A percentile compares a stretch with the other conserved stretches of the same genome.
Evolutionary conservation across 805 yeast genomes (phyloP).

Genomic region (Pichia thaimueangensis): DNA sequence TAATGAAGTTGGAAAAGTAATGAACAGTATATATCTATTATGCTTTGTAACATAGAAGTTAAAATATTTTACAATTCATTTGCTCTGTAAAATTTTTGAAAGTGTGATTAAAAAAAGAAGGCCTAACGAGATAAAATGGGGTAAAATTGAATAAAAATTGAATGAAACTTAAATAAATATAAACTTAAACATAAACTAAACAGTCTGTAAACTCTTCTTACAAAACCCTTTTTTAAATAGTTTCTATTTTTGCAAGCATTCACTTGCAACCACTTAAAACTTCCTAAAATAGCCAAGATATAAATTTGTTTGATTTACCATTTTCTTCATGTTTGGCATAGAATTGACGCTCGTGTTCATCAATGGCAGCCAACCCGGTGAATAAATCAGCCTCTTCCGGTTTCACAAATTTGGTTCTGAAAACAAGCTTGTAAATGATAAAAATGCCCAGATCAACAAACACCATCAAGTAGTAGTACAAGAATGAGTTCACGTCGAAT

Average conservation of each 20-base stretch:
- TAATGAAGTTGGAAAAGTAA: too few relatives aligned
- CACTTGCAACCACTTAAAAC: too few relatives aligned
- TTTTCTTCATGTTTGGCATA: slow-evolving; percentile 15
- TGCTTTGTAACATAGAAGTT: too few relatives aligned
- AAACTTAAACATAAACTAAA: too few relatives aligned
- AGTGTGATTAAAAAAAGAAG: too few relatives aligned
- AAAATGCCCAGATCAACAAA: slow-evolving; percentile 35
- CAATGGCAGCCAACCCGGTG: slow-evolving; percentile 41
- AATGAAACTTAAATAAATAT: too few relatives aligned
- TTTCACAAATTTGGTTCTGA: slow-evolving; percentile 33
- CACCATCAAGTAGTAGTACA: slow-evolving; percentile 38
- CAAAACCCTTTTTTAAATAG: neutral
- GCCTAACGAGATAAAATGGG: too few relatives aligned
- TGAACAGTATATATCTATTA: too few relatives aligned
- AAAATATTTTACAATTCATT: too few relatives aligned
- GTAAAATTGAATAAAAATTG: too few relatives aligned
- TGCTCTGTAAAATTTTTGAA: too few relatives aligned
- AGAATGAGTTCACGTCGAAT: slow-evolving; percentile 35
- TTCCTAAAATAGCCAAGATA: slow-evolving; percentile 8
- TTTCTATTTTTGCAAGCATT: neutral
- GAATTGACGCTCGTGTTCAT: slow-evolving; percentile 38
- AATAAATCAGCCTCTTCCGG: slow-evolving; percentile 43
- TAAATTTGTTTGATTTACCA: neutral
- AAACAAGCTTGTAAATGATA: slow-evolving; percentile 32
- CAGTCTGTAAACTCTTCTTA: too few relatives aligned